Evolutionary conservation across 345 rosid genomes (phyloP), one percentile per base, ranked within the genome.

Genomic region (Rhodamnia argentea): DNA sequence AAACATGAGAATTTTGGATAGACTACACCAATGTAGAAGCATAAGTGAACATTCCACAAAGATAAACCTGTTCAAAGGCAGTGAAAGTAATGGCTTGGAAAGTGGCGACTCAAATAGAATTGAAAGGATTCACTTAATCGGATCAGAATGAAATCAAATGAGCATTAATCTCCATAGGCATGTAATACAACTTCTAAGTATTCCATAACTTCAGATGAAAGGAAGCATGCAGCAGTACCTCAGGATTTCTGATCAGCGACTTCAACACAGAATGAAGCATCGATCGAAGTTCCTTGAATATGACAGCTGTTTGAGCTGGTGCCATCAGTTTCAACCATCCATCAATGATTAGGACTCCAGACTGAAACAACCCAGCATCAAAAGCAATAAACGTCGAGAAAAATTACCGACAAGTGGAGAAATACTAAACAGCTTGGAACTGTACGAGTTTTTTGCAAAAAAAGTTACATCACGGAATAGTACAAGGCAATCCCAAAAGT

Each of bases 241-340:
- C 91, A 1, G 98, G 98, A 85, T 94, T 95, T 86, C 93, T 92
- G 85, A 96, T 93, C 52, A 96, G 93, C 85, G 92, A 93, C 88
- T 90, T 91, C 87, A 95, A 87, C 59, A 95, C 87, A 27, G 94
- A 94, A 85, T 94, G 96, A 51, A 94, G 96, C 56, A 96, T 93
- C 83, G 88, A 89, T 51, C 98, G 92, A 29, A 96, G 94, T 92
- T 94, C 94, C 94, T 94, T 96, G 85, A 95, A 95, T 90, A 96
- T 88, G 86, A 95, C 98, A 47, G 98, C 99, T n/a, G 93, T 94
- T 87, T 95, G 99, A 20, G 98, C 99, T 59, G 98, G 94, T 54
- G 99, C 98, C 84, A 93, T 89, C 91, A 96, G 87, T 91, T 93
- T 95, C 84, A 94, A 85, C 99, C 98, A 95, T 87, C 97, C 98